Conservation (phyloP, 768 basidiomycete genomes). For the Russula ochroleuca region DNA sequence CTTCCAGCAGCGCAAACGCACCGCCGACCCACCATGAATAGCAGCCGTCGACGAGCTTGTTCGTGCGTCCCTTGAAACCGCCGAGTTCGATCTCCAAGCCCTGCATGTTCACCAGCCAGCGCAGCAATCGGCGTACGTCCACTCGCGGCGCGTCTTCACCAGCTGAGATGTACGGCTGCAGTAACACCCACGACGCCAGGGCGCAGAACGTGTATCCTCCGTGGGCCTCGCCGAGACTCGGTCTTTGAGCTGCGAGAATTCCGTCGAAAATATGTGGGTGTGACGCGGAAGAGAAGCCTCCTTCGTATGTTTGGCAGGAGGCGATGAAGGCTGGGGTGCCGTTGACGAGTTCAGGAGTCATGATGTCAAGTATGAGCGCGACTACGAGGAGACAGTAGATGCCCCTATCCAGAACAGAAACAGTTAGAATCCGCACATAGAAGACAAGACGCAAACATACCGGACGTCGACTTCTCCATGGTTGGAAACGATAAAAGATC, state of each 20-base stretch:
- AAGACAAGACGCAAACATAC: conserved; percentile 40
- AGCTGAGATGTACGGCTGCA: conserved; percentile 51
- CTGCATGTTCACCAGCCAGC: conserved; percentile 88
- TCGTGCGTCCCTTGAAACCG: conserved; percentile 90
- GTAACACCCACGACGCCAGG: conserved; percentile 75
- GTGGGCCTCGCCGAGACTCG: conserved; percentile 91
- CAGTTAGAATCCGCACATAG: background rate
- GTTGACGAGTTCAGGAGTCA: conserved; percentile 82
- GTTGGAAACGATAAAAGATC: conserved; percentile 84
- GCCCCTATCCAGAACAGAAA: conserved; percentile 48
- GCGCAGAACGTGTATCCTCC: conserved; percentile 98
- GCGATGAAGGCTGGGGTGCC: conserved; percentile 77
- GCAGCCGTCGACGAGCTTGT: conserved; percentile 99
- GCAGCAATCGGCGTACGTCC: conserved; percentile 54
- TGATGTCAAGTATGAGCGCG: conserved; percentile 75
- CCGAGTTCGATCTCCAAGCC: conserved; percentile 78
- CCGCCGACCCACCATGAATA: conserved; percentile 99
- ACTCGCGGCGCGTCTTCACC: conserved; percentile 40
- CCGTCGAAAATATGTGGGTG: conserved; percentile 53
- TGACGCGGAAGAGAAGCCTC: conserved; percentile 82
- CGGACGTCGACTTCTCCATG: conserved; percentile 93
- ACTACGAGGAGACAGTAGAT: conserved; percentile 87
- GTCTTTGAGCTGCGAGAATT: conserved; percentile 39
- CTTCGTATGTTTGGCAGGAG: conserved; percentile 96
- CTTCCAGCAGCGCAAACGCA: conserved; percentile 72